Conservation (phyloP, 2,329 filamentous ascomycete genomes). For the Fusarium longipes region DNA sequence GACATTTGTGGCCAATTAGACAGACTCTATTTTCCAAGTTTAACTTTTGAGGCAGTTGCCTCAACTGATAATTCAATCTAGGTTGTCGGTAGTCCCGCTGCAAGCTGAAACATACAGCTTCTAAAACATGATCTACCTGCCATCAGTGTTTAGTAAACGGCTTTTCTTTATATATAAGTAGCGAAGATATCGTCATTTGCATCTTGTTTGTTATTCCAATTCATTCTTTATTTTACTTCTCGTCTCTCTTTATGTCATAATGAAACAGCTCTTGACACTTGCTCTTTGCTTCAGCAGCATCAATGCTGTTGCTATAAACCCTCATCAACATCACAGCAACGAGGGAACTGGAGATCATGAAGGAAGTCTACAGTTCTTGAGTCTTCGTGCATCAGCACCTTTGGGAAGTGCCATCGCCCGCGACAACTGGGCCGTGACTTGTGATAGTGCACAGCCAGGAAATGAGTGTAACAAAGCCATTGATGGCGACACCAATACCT, state of each 20-base stretch:
- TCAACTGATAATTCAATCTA: neutral
- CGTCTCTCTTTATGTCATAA: neutral
- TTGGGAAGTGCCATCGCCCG: slow-evolving; percentile 15
- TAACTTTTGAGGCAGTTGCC: neutral
- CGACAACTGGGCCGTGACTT: slow-evolving; percentile 26
- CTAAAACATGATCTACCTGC: neutral
- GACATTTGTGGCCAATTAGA: neutral
- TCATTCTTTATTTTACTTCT: neutral
- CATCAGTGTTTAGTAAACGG: neutral
- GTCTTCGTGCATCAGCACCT: neutral
- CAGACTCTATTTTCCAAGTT: neutral
- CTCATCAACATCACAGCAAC: neutral
- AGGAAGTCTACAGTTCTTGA: neutral
- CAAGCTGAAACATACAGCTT: neutral
- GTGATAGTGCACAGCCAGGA: slow-evolving; percentile 18
- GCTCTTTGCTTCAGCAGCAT: neutral
- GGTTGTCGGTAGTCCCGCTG: neutral
- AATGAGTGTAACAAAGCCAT: slow-evolving; percentile 30
- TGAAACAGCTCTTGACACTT: neutral
- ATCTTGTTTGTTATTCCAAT: neutral
- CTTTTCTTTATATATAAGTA: neutral
- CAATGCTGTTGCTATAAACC: neutral
- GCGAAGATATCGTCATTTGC: neutral
- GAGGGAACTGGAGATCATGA: neutral
- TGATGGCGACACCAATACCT: slow-evolving; percentile 18